These are phyloP conservation scores for Starmera stellimalicola DNA, from an alignment of 1,139 yeast species.

Conservation along the genomic window DNA sequence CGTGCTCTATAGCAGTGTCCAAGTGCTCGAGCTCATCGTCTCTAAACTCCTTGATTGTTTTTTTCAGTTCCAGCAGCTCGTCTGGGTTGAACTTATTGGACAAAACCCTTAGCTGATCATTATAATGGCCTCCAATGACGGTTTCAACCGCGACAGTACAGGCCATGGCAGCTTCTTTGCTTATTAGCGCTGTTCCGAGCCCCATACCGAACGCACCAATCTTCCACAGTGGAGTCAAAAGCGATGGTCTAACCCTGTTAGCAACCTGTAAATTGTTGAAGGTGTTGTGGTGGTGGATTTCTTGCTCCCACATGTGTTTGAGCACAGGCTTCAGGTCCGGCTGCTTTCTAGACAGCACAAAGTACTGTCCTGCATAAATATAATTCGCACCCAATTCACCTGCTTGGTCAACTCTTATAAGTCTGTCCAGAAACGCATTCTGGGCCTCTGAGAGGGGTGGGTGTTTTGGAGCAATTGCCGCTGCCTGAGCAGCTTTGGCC, in stretches of 20 bases:
- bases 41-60: constrained; percentile 65
- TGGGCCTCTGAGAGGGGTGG: constrained; percentile 45
- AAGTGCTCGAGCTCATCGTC: constrained; percentile 95
- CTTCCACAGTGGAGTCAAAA: constrained; percentile 90
- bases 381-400: constrained; percentile 98
- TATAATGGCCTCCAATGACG: constrained; percentile 94
- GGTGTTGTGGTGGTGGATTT: constrained; percentile 78
- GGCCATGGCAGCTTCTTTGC: constrained; percentile 98
- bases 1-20: constrained; percentile 86
- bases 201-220: constrained; percentile 86
- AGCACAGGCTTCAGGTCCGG: constrained; percentile 68
- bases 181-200: constrained; percentile 71
- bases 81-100: constrained; percentile 45
- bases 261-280: constrained; percentile 69
- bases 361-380: constrained; percentile 85
- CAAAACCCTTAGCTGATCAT: constrained; percentile 74
- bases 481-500: background rate
- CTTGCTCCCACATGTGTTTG: constrained; percentile 98
- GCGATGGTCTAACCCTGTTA: constrained; percentile 82
- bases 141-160: constrained; percentile 99
- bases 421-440: constrained; percentile 61
- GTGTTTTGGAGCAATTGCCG: constrained; percentile 1
- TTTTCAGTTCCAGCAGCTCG: constrained; percentile 51
- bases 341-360: constrained; percentile 58
- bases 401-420: constrained; percentile 91